A percentile compares a stretch with the other conserved stretches of the same genome.
Conservation (phyloP, 2,329 filamentous ascomycete species). For the Clarireedia sp. region DNA sequence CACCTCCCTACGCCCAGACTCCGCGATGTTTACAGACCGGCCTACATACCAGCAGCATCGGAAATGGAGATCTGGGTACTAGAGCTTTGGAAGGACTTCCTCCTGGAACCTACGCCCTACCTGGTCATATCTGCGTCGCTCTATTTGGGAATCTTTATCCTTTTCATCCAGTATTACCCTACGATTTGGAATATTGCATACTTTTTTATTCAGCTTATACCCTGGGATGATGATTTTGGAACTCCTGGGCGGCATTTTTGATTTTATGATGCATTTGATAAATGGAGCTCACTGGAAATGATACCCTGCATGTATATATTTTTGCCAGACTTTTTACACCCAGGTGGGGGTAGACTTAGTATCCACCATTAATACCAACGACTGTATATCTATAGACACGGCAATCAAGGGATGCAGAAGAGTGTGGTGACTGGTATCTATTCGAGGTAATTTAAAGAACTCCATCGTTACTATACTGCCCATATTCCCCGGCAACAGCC, state of each 20-base stretch:
- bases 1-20: not conserved
- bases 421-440: slow-evolving; percentile 3
- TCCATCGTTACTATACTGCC: not conserved
- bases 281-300: slow-evolving; percentile 3
- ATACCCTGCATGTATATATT: slow-evolving; percentile 15
- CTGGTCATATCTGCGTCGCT: slow-evolving; percentile 17
- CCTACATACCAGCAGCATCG: slow-evolving; percentile 8
- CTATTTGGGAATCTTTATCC: slow-evolving; percentile 20
- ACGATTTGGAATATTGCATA: slow-evolving; percentile 15
- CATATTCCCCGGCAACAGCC: not conserved
- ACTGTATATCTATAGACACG: not conserved
- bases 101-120: slow-evolving; percentile 24
- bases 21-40: slow-evolving; percentile 1
- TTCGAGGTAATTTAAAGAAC: not conserved
- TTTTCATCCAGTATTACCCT: slow-evolving; percentile 18
- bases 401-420: not conserved
- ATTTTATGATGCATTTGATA: slow-evolving; percentile 4
- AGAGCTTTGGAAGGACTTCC: slow-evolving; percentile 23
- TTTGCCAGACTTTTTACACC: not conserved
- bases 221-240: slow-evolving; percentile 21
- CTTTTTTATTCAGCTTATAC: slow-evolving; percentile 18
- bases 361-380: slow-evolving; percentile 8
- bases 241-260: not conserved
- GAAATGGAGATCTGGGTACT: slow-evolving; percentile 20
- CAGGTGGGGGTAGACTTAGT: slow-evolving; percentile 8